These are phyloP conservation scores for Mycocentrospora acerina DNA, from an alignment of 2,329 filamentous ascomycete genomes.

Conservation along the genomic window DNA sequence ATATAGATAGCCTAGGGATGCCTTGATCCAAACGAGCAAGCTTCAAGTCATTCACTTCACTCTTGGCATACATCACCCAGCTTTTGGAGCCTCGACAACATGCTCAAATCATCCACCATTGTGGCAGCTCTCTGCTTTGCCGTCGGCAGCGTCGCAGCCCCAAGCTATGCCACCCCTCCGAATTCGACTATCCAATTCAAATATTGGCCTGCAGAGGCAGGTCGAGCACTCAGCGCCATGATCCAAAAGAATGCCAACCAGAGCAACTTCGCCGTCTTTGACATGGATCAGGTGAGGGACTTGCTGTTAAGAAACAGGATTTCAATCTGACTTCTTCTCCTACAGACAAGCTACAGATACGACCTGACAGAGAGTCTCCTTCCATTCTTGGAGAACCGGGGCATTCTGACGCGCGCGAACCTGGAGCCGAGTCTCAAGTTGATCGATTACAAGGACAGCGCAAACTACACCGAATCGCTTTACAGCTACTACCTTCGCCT, in stretches of 20 bases:
- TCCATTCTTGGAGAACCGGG: conserved; percentile 34
- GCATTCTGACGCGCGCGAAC: conserved; percentile 31
- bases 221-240: conserved; percentile 28
- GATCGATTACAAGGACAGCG: conserved; percentile 36
- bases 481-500: conserved; percentile 36
- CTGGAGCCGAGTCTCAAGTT: conserved; percentile 31
- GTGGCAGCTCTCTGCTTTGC: conserved; percentile 25
- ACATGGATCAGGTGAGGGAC: too few species aligned
- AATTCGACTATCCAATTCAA: conserved; percentile 21
- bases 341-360: conserved; percentile 33
- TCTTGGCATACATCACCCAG: too few species aligned
- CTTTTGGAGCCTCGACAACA: background rate
- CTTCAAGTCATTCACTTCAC: conserved; percentile 1
- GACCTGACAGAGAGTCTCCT: conserved; percentile 33
- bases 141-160: conserved; percentile 13
- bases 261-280: conserved; percentile 35
- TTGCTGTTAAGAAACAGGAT: too few species aligned
- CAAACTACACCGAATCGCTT: conserved; percentile 32
- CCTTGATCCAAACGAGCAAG: background rate
- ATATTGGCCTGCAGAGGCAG: conserved; percentile 30
- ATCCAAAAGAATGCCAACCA: conserved; percentile 32
- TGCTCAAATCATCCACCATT: conserved; percentile 7
- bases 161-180: conserved; percentile 13
- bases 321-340: too few species aligned
- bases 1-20: too few species aligned